These are phyloP conservation scores for Rhododendron henanense DNA, from an alignment of 148 eudicot genomes.

Conservation along the genomic window DNA sequence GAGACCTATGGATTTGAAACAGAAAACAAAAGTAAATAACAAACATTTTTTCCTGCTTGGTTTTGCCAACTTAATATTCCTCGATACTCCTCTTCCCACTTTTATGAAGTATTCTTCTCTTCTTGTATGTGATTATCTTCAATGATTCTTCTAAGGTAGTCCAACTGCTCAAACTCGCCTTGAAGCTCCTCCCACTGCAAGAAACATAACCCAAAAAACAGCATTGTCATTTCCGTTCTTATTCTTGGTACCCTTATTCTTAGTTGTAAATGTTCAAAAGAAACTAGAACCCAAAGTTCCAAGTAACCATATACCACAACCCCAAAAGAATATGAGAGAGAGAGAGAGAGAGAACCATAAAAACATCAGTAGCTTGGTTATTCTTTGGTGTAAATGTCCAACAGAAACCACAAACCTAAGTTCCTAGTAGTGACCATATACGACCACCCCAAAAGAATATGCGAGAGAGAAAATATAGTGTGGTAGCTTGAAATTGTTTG, in stretches of 20 bases:
- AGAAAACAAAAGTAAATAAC: not conserved
- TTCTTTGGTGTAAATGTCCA: not conserved
- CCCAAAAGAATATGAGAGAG: not conserved
- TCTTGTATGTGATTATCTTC: constrained; percentile 25
- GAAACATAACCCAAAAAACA: constrained; percentile 1
- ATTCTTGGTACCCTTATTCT: not conserved
- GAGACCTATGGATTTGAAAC: not conserved
- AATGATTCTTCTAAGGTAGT: constrained; percentile 60
- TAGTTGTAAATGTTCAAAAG: not conserved
- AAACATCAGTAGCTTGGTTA: not conserved
- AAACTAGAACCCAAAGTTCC: not conserved
- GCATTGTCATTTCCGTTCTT: not conserved
- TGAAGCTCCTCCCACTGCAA: constrained; percentile 88
- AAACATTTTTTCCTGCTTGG: not conserved
- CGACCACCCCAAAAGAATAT: not conserved
- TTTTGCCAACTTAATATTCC: not conserved
- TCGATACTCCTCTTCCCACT: not conserved
- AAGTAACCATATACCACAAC: not conserved
- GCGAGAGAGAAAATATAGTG: not conserved
- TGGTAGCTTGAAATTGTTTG: not conserved
- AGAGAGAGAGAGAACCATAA: not conserved
- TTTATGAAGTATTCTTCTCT: not conserved
- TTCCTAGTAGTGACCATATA: not conserved
- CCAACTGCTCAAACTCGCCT: constrained; percentile 73
- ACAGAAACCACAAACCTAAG: not conserved